Conservation (phyloP, 148 eudicot genomes). For the Bassia scoparia region DNA sequence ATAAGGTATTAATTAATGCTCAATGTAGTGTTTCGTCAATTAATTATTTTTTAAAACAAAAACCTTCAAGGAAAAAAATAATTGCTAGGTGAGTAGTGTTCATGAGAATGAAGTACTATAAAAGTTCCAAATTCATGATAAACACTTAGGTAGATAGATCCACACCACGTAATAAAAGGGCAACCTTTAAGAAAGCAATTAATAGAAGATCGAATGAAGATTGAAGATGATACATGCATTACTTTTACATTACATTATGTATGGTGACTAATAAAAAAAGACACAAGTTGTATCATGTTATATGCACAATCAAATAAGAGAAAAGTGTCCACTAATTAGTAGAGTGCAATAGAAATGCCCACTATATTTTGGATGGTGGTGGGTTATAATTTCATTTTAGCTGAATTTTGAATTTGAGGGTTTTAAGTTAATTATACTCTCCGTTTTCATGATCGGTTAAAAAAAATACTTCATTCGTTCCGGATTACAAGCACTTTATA, state of each 20-base stretch:
- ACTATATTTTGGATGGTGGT: slow-evolving; percentile 22
- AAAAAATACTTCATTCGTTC: too few species aligned
- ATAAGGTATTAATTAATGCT: too few species aligned
- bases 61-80: too few species aligned
- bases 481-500: too few species aligned
- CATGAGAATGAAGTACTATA: too few species aligned
- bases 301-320: background rate
- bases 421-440: background rate
- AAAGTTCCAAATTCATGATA: background rate
- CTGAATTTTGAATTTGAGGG: slow-evolving; percentile 14
- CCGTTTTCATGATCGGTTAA: too few species aligned
- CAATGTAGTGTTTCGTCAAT: too few species aligned
- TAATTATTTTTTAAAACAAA: too few species aligned
- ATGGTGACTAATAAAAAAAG: slow-evolving; percentile 7
- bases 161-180: slow-evolving; percentile 20
- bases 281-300: background rate
- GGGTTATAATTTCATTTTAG: background rate
- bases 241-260: background rate
- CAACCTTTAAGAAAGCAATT: background rate
- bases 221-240: background rate
- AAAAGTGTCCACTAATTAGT: slow-evolving; percentile 12
- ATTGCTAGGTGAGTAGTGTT: background rate
- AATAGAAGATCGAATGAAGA: too few species aligned
- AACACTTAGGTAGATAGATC: slow-evolving; percentile 19
- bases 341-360: background rate